These are phyloP conservation scores for Alisma plantagoaquatica DNA, from an alignment of 106 monocot species.

Conservation along the genomic window DNA sequence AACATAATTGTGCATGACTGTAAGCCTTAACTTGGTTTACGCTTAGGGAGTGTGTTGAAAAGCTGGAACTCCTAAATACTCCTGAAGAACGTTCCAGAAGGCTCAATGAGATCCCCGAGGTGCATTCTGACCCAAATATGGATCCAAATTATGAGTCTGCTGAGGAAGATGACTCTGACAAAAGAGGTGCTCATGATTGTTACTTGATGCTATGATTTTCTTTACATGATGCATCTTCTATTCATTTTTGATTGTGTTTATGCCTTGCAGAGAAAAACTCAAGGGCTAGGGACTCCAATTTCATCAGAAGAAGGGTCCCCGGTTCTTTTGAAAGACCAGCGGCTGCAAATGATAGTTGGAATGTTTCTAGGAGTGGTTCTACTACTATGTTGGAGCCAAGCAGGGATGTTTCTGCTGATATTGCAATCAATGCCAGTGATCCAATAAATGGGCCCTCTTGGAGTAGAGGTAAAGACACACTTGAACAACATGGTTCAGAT, in stretches of 20 bases:
- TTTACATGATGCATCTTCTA: too few species aligned
- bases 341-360: slow-evolving; percentile 12
- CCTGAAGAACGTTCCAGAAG: slow-evolving; percentile 26
- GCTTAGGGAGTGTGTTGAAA: slow-evolving; percentile 32
- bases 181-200: slow-evolving; percentile 7
- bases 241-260: too few species aligned
- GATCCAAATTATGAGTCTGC: slow-evolving; percentile 29
- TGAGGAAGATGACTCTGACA: slow-evolving; percentile 20
- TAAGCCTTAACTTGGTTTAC: slow-evolving; percentile 17
- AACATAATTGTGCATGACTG: too few species aligned
- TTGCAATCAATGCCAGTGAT: slow-evolving; percentile 6
- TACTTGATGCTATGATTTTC: not conserved
- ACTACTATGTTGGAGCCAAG: not conserved
- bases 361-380: slow-evolving; percentile 3
- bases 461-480: too few species aligned
- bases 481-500: too few species aligned
- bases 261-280: slow-evolving; percentile 10
- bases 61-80: slow-evolving; percentile 18
- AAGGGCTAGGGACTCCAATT: slow-evolving; percentile 10
- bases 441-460: slow-evolving; percentile 10
- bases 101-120: slow-evolving; percentile 14
- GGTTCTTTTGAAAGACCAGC: slow-evolving; percentile 1
- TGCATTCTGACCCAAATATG: slow-evolving; percentile 28
- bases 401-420: slow-evolving; percentile 15
- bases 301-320: slow-evolving; percentile 15